Evolutionary conservation across 139 green algal species (phyloP), one percentile per base, ranked within the genome.

Genomic region (Chlorella sp.): DNA sequence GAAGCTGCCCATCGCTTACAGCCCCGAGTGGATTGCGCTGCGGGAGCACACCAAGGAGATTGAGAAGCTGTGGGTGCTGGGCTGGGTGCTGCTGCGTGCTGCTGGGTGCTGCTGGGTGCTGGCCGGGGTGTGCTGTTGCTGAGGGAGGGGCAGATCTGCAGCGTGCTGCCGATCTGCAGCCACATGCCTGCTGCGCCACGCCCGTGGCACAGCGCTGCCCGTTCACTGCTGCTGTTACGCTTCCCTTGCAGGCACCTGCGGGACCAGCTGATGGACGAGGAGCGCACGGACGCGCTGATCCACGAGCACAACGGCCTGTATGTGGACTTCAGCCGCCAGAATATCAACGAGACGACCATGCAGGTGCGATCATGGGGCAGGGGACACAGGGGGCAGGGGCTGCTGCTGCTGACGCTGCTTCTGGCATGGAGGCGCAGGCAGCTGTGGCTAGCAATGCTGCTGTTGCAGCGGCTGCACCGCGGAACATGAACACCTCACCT

Each of bases 231-330:
- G n/a, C n/a, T n/a, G n/a, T n/a, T n/a, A n/a, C n/a, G n/a, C n/a
- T n/a, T n/a, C n/a, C n/a, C n/a, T n/a, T n/a, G n/a, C n/a, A 97
- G 94, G 38, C 96, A 99, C 84, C 89, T 99, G 87, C 89, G 91
- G 2, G 96, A 98, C 80, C 86, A 98, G 82, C 87, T 99, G 81
- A 55, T 84, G 25, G 95, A 98, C 56, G 89, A 96, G 69, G 79
- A 86, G 25, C 93, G 97, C 68, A 96, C 91, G 63, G 93, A 96
- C 68, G 60, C 47, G 2, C 83, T 98, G 26, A 95, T 96, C 83
- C 92, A 95, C 74, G 97, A 99, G 94, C 91, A 94, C 81, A 91
- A 98, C 82, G 94, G 95, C 60, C 88, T 99, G 38, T 94, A 97
- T 80, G 80, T 94, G 26, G 97, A 99, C 88, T 98, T 97, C 85